Conservation (phyloP, 768 basidiomycete genomes). For the Mycena galericulata region DNA sequence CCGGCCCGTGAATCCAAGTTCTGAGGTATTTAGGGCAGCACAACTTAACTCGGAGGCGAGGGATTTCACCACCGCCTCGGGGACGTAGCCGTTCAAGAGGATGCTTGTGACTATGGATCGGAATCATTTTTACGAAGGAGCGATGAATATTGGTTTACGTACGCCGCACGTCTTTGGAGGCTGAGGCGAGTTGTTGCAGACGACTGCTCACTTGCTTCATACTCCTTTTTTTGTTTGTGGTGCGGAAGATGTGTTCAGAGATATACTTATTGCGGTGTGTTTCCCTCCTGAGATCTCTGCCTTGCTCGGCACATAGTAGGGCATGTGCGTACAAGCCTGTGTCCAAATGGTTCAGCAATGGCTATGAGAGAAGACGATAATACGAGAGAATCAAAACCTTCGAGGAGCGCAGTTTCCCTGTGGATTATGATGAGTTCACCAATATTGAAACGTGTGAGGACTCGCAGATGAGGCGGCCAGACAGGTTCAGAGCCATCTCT, state of each 20-base stretch:
- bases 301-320: not conserved
- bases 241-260: not conserved
- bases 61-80: not conserved
- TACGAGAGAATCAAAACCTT: not conserved
- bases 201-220: constrained; percentile 23
- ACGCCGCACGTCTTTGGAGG: too few relatives aligned
- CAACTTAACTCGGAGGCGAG: not conserved
- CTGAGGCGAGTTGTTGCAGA: constrained; percentile 22
- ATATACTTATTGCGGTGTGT: not conserved
- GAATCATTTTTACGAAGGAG: not conserved
- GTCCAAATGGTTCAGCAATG: not conserved
- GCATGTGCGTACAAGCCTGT: not conserved
- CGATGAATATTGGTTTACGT: not conserved
- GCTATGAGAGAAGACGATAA: not conserved
- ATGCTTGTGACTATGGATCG: not conserved
- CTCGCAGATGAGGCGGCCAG: constrained; percentile 6
- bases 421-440: not conserved
- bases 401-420: constrained; percentile 16
- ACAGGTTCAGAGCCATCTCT: not conserved
- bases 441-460: not conserved
- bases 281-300: not conserved
- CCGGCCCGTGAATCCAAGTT: not conserved
- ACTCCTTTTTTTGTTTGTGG: constrained; percentile 5
- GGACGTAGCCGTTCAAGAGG: not conserved
- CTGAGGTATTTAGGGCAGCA: not conserved